Conservation (phyloP, 352 stramenopile species). For the Pythium aquatile region DNA sequence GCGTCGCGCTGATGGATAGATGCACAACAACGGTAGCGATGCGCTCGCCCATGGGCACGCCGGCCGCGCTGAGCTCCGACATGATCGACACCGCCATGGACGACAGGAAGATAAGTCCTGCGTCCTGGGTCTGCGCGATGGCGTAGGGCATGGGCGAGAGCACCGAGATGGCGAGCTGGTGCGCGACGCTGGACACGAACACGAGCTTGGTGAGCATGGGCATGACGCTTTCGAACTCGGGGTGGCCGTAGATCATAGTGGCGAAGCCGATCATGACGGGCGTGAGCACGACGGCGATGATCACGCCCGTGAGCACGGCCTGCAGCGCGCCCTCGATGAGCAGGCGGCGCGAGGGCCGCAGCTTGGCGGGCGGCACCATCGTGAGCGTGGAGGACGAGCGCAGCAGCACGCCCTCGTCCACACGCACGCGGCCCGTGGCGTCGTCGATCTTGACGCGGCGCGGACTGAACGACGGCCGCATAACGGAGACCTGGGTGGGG, state of each 20-base stretch:
- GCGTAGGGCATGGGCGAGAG: slow-evolving; percentile 94
- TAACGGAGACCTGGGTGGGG: slow-evolving; percentile 4
- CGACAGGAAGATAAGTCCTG: slow-evolving; percentile 94
- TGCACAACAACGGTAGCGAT: slow-evolving; percentile 92
- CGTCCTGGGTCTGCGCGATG: slow-evolving; percentile 96
- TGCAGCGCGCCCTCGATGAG: slow-evolving; percentile 49
- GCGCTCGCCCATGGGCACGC: slow-evolving; percentile 45
- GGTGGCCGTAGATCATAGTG: slow-evolving; percentile 93
- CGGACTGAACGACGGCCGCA: slow-evolving; percentile 50
- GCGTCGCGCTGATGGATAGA: slow-evolving; percentile 86
- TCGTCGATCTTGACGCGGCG: slow-evolving; percentile 39
- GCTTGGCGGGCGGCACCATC: slow-evolving; percentile 15
- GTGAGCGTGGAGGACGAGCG: slow-evolving; percentile 20
- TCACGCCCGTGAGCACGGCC: slow-evolving; percentile 77
- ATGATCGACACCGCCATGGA: slow-evolving; percentile 92
- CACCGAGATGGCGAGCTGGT: slow-evolving; percentile 92
- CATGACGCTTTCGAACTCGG: slow-evolving; percentile 47
- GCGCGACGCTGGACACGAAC: slow-evolving; percentile 91
- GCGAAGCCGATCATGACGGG: slow-evolving; percentile 86
- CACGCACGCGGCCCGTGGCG: slow-evolving; percentile 27
- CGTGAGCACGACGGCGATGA: slow-evolving; percentile 81
- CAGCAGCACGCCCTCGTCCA: slow-evolving; percentile 40
- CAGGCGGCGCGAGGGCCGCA: slow-evolving; percentile 8
- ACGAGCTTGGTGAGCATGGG: slow-evolving; percentile 90
- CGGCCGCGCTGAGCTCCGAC: slow-evolving; percentile 52